Evolutionary conservation across 805 yeast genomes (phyloP).

Genomic region (Priceomyces medius): DNA sequence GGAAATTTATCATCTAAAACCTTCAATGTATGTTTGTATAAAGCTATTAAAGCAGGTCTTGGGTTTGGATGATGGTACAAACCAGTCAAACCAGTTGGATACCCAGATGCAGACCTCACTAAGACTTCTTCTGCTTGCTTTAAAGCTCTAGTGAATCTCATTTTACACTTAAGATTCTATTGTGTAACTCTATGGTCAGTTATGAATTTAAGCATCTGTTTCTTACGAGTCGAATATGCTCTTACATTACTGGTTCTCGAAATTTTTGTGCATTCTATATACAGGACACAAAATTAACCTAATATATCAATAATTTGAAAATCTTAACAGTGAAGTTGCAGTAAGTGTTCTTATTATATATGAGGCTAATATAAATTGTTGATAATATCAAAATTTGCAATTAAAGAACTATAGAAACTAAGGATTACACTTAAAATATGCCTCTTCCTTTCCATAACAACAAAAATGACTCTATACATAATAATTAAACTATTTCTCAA

Average conservation of each 20-base stretch:
- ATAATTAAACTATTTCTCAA: too few species aligned
- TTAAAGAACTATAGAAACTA: too few species aligned
- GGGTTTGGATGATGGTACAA: conserved; percentile 80
- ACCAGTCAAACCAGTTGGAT: conserved; percentile 83
- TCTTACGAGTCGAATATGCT: conserved; percentile 1
- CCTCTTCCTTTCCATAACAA: too few species aligned
- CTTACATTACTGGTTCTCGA: conserved; percentile 3
- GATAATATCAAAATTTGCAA: too few species aligned
- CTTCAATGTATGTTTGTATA: conserved; percentile 68
- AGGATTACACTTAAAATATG: too few species aligned
- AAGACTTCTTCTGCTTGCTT: conserved; percentile 52
- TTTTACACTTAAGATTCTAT: conserved; percentile 11
- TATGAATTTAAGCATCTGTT: neutral
- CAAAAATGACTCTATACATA: too few species aligned
- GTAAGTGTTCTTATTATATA: too few species aligned
- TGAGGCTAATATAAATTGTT: too few species aligned
- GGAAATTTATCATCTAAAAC: conserved; percentile 65
- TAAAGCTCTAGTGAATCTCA: conserved; percentile 44
- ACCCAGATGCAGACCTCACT: conserved; percentile 57
- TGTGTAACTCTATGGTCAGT: neutral
- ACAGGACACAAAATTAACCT: too few species aligned
- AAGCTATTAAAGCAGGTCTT: conserved; percentile 68
- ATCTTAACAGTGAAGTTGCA: too few species aligned
- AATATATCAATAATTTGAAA: too few species aligned
- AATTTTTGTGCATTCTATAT: too few species aligned